A percentile compares a stretch with the other conserved stretches of the same genome.
phyloP scores from a whole-genome alignment of 306 rosid species.

The Coriaria nepalensis region DNA sequence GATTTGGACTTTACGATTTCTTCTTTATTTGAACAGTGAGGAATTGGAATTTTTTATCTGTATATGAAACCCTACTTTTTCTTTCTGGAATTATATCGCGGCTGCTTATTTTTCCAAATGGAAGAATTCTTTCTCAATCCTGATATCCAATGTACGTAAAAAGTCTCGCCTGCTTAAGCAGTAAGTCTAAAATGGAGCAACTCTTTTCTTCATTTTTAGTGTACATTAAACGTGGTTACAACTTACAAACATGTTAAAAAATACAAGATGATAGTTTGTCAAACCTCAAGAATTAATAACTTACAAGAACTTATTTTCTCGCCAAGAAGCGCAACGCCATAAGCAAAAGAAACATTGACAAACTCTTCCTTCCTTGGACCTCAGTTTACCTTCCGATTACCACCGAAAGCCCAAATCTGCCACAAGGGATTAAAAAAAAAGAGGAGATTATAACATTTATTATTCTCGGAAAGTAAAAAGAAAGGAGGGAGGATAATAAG shows the following conservation, averaged over 20 bases:
- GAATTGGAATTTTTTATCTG: neutral
- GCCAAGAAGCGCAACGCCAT: neutral
- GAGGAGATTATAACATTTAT: neutral
- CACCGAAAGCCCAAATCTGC: slow-evolving; percentile 63
- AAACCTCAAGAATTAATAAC: neutral
- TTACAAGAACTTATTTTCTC: neutral
- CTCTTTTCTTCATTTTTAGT: neutral
- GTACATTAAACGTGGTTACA: slow-evolving; percentile 1
- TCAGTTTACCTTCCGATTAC: slow-evolving; percentile 36
- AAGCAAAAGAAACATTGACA: neutral
- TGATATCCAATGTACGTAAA: no score
- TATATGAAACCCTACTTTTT: neutral
- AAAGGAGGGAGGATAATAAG: no score
- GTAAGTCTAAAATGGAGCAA: no score
- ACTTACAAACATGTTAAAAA: slow-evolving; percentile 4
- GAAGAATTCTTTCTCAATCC: neutral
- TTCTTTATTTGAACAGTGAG: slow-evolving; percentile 1
- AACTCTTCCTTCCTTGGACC: neutral
- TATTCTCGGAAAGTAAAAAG: neutral
- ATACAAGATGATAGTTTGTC: slow-evolving; percentile 1
- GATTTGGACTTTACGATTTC: neutral
- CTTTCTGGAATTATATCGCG: neutral
- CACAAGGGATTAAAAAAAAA: neutral
- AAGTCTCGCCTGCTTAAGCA: neutral
- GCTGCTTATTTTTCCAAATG: neutral